Conservation (phyloP, 2,329 filamentous ascomycete genomes). For the Aphanoascus verrucosus region DNA sequence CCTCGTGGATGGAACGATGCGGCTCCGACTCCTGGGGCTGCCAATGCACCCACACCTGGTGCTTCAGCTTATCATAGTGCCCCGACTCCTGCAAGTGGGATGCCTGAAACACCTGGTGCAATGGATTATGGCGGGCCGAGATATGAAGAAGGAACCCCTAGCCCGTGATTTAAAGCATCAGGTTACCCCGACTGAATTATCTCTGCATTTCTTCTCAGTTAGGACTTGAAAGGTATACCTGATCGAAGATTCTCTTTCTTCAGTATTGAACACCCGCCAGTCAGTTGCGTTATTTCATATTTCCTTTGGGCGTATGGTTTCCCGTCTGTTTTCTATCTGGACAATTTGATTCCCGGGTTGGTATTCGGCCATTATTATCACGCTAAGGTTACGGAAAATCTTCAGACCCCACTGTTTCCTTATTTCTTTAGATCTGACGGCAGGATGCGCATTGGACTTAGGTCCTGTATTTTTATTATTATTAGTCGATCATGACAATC, state of each 20-base stretch:
- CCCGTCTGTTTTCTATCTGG: neutral
- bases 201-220: neutral
- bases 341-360: neutral
- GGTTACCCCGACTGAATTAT: neutral
- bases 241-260: neutral
- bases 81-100: constrained; percentile 38
- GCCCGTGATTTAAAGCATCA: constrained; percentile 22
- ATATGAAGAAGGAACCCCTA: constrained; percentile 36
- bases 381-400: neutral
- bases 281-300: neutral
- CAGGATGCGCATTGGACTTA: neutral
- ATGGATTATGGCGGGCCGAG: constrained; percentile 32
- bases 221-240: neutral
- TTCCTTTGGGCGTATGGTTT: neutral
- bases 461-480: constrained; percentile 1
- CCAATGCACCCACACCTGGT: constrained; percentile 35
- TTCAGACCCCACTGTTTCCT: neutral
- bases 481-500: neutral
- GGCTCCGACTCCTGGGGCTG: constrained; percentile 38
- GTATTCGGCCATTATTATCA: neutral
- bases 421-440: neutral
- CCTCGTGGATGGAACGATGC: constrained; percentile 37
- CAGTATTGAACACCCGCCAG: neutral
- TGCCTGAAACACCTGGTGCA: constrained; percentile 31
- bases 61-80: constrained; percentile 37